Percentiles rank a stretch among this genome's conserved stretches.
phyloP scores from a whole-genome alignment of 345 rosid species.

The Excoecaria cochinchinensis region DNA sequence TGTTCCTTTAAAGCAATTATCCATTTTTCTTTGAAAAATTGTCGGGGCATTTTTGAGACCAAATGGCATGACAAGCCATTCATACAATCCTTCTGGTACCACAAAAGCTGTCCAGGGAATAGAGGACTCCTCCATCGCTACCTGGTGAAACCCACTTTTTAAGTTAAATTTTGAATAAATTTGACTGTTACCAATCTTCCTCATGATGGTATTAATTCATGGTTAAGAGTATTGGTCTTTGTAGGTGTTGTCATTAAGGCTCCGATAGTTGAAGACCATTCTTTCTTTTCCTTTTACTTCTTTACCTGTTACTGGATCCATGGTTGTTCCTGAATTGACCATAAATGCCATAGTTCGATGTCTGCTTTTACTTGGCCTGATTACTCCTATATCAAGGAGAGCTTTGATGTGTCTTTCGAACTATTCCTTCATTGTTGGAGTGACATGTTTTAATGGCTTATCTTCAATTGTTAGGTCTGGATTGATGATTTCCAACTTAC shows the following conservation, averaged over 20 bases:
- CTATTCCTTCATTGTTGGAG: background rate
- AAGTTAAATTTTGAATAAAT: background rate
- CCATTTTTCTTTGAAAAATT: background rate
- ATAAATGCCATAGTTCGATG: background rate
- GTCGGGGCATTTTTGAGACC: background rate
- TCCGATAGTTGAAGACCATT: conserved; percentile 1
- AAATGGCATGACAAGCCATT: conserved; percentile 1
- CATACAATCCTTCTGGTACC: background rate
- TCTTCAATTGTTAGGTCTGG: background rate
- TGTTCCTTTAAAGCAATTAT: background rate
- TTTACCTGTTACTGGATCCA: background rate
- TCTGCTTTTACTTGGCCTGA: background rate
- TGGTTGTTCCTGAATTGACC: background rate
- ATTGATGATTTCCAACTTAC: background rate
- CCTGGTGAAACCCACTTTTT: background rate
- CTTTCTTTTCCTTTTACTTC: background rate
- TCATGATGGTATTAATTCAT: background rate
- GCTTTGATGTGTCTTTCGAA: background rate
- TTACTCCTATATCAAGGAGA: background rate
- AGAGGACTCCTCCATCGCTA: background rate
- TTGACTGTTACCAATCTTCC: background rate
- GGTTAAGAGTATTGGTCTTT: background rate
- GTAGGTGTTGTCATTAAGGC: background rate
- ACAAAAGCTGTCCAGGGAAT: background rate
- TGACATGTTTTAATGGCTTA: background rate